A percentile compares a stretch with the other conserved stretches of the same genome.
phyloP scores from a whole-genome alignment of 116 monocot species.

The Cymodocea nodosa region DNA sequence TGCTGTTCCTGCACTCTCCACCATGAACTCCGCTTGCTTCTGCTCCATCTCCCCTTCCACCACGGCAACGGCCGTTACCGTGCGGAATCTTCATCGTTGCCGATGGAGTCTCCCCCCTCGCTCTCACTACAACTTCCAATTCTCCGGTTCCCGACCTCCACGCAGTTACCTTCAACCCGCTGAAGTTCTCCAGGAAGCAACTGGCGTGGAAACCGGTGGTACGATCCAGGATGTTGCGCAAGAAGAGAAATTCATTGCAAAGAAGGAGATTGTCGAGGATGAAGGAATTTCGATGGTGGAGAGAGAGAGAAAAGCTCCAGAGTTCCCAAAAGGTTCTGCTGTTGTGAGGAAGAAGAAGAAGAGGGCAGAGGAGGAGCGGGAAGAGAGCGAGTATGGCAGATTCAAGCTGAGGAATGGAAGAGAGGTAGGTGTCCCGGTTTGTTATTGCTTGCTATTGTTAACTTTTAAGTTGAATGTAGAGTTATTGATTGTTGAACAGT shows the following conservation, averaged over 20 bases:
- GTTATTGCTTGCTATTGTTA: not conserved
- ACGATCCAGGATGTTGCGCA: not conserved
- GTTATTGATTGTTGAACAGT: not conserved
- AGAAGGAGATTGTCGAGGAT: not conserved
- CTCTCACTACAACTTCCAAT: not conserved
- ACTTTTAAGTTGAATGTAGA: not conserved
- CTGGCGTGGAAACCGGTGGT: slow-evolving; percentile 1
- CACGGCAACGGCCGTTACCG: not conserved
- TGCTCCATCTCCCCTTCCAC: slow-evolving; percentile 4
- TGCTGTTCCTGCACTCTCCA: too few relatives aligned
- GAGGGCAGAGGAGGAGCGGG: slow-evolving; percentile 9
- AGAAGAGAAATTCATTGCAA: not conserved
- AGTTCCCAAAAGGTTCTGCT: not conserved
- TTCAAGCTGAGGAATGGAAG: slow-evolving; percentile 42
- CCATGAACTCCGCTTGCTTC: slow-evolving; percentile 1
- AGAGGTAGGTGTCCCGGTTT: slow-evolving; percentile 23
- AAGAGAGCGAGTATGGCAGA: slow-evolving; percentile 14
- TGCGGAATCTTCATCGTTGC: not conserved
- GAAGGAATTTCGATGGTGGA: not conserved
- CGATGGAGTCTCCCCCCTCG: not conserved
- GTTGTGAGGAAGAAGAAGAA: slow-evolving; percentile 11
- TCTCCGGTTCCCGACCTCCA: not conserved
- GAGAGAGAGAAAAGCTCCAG: not conserved
- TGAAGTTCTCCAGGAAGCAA: slow-evolving; percentile 1
- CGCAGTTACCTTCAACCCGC: not conserved